A percentile compares a stretch with the other conserved stretches of the same genome.
phyloP scores from a whole-genome alignment of 2,329 filamentous ascomycete genomes.

The Amesomyces nigricolor region DNA sequence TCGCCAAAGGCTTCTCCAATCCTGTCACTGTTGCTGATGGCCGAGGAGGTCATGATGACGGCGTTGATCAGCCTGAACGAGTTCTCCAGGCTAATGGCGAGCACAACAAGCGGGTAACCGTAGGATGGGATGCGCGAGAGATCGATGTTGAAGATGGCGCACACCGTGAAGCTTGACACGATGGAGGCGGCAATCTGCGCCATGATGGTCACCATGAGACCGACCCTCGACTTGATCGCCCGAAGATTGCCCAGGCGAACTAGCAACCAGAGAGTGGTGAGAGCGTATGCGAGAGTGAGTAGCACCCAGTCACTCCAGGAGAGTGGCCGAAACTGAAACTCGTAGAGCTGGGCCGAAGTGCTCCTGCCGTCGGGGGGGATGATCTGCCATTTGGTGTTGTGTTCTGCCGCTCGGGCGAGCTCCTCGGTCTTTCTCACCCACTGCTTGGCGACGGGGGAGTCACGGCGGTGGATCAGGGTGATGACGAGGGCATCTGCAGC shows the following conservation, averaged over 20 bases:
- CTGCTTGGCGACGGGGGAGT: slow-evolving; percentile 56
- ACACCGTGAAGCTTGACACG: slow-evolving; percentile 73
- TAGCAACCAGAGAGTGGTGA: slow-evolving; percentile 60
- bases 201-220: slow-evolving; percentile 64
- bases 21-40: slow-evolving; percentile 61
- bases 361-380: slow-evolving; percentile 56
- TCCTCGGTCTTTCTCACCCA: slow-evolving; percentile 58
- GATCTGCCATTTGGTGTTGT: slow-evolving; percentile 55
- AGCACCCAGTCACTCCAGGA: slow-evolving; percentile 60
- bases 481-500: slow-evolving; percentile 75
- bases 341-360: slow-evolving; percentile 58
- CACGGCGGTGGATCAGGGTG: slow-evolving; percentile 63
- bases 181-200: slow-evolving; percentile 67
- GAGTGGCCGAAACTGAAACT: slow-evolving; percentile 73
- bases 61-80: slow-evolving; percentile 74
- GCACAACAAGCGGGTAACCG: slow-evolving; percentile 70
- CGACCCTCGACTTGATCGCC: slow-evolving; percentile 69
- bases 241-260: slow-evolving; percentile 62
- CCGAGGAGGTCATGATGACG: slow-evolving; percentile 64
- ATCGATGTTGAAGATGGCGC: slow-evolving; percentile 69
- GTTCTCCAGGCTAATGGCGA: slow-evolving; percentile 72
- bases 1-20: slow-evolving; percentile 70
- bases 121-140: slow-evolving; percentile 68
- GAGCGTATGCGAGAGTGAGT: slow-evolving; percentile 58
- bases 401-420: slow-evolving; percentile 48